Evolutionary conservation across 2,329 filamentous ascomycete genomes (phyloP), one percentile per base, ranked within the genome.

Genomic region (Hymenoscyphus occultus): DNA sequence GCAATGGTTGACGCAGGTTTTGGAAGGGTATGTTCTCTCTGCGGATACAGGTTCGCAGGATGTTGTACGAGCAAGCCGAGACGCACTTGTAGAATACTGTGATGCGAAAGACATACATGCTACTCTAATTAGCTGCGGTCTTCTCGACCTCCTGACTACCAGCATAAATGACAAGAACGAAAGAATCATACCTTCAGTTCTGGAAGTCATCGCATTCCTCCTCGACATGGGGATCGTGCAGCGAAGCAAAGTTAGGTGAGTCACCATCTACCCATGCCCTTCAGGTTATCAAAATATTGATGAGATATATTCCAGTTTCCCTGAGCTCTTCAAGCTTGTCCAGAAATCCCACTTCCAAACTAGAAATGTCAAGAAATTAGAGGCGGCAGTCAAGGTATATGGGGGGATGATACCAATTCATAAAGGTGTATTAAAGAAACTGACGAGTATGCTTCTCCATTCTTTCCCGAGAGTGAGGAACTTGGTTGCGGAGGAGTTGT

Each of bases 311-410:
- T 42, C 10, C 63, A 81, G 82, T 63, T 84, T 83, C 74, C 85
- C 86, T 66, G 81, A 77, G 6, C 78, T 97, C 2, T 92, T 93
- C 65, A 80, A 87, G 6, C 81, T 87, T 42, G 85, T 90, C 3
- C 92, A 96, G 73, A 92, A 89, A 76, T 84, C 90, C 0, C 90
- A 93, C 68, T 93, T 90, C 80, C 94, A 93, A 78, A 90, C 90
- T 0, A 87, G 89, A 22, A 95, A 92, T 75, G 85, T 97, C 56
- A 85, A 88, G 60, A 94, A 95, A 76, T 82, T 98, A 1, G 86
- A 92, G 74, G 90, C 92, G 0, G 92, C 91, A 28, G 80, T 96
- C 67, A 90, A 89, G 72, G 84, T 95, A 13, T 98, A 97, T 77
- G 85, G 88, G 2, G 87, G 86, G 0, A 78, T 97, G 32, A 86